Percentiles rank a stretch among this genome's conserved stretches.
These are phyloP conservation scores for Leccinum angustisporum DNA, from an alignment of 1,284 basidiomycete genomes.

Conservation along the genomic window DNA sequence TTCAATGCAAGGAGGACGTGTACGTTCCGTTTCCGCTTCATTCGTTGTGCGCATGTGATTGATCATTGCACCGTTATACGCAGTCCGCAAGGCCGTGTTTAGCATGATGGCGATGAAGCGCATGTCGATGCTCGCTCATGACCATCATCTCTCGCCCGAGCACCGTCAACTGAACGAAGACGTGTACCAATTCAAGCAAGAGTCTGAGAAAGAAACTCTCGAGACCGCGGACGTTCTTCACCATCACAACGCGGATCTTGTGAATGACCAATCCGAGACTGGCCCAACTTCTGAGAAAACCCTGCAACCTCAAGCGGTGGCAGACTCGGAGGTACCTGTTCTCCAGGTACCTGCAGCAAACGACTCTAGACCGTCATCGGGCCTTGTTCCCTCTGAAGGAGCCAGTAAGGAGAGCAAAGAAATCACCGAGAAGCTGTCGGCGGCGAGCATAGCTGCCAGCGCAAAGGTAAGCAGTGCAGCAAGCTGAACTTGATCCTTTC, in stretches of 20 bases:
- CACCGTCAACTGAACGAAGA: conserved; percentile 60
- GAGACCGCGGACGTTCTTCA: conserved; percentile 49
- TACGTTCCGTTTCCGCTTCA: conserved; percentile 41
- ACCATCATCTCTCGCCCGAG: conserved; percentile 37
- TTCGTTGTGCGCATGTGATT: not conserved
- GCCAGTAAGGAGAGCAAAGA: conserved; percentile 24
- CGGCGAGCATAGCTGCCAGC: conserved; percentile 33
- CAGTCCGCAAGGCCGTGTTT: conserved; percentile 85
- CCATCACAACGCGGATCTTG: conserved; percentile 41
- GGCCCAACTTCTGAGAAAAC: conserved; percentile 12
- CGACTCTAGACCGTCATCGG: conserved; percentile 4
- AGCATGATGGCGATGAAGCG: conserved; percentile 84
- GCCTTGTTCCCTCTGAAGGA: conserved; percentile 5
- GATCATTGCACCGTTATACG: conserved; percentile 1
- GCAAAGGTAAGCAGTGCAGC: conserved; percentile 31
- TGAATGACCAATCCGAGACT: no score
- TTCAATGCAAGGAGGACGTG: conserved; percentile 88
- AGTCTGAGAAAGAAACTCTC: conserved; percentile 63
- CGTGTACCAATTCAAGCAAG: conserved; percentile 73
- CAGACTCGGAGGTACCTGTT: conserved; percentile 29
- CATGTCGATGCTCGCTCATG: conserved; percentile 55
- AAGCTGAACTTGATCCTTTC: conserved; percentile 17
- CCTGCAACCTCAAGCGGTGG: conserved; percentile 31
- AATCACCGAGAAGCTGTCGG: conserved; percentile 26
- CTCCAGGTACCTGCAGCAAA: conserved; percentile 12